These are phyloP conservation scores for Podila verticillata DNA, from an alignment of 192 early-diverging fungal species.

Conservation along the genomic window DNA sequence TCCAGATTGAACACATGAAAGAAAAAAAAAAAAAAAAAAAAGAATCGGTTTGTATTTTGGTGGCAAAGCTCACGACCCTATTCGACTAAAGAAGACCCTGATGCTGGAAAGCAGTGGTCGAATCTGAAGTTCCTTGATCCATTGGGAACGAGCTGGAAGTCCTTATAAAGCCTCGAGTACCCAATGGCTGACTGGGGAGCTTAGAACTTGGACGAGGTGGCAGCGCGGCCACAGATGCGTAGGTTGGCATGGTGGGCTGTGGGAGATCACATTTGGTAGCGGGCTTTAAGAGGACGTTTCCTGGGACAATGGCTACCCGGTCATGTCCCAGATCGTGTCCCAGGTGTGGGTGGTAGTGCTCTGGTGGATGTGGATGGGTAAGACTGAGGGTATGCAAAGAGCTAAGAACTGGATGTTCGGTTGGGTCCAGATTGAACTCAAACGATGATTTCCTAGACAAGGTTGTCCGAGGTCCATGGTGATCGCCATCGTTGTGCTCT, in stretches of 20 bases:
- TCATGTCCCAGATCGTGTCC: slow-evolving; percentile 46
- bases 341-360: slow-evolving; percentile 41
- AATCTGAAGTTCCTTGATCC: not conserved
- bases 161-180: too few relatives aligned
- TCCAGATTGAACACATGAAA: not conserved
- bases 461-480: not conserved
- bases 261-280: not conserved
- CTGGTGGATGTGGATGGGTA: slow-evolving; percentile 28
- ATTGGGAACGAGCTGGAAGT: slow-evolving; percentile 8
- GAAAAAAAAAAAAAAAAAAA: not conserved
- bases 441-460: slow-evolving; percentile 10
- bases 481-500: not conserved
- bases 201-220: not conserved
- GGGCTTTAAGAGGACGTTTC: not conserved
- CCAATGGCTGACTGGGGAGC: too few relatives aligned
- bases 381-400: slow-evolving; percentile 32
- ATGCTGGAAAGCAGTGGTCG: too few relatives aligned
- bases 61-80: not conserved
- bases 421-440: slow-evolving; percentile 19
- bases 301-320: slow-evolving; percentile 10
- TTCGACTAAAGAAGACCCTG: too few relatives aligned
- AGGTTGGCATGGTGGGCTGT: not conserved
- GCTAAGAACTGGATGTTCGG: slow-evolving; percentile 34
- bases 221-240: not conserved
- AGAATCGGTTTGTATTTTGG: not conserved